These are phyloP conservation scores for Rehmannia glutinosa DNA, from an alignment of 257 asterid genomes.

Conservation along the genomic window DNA sequence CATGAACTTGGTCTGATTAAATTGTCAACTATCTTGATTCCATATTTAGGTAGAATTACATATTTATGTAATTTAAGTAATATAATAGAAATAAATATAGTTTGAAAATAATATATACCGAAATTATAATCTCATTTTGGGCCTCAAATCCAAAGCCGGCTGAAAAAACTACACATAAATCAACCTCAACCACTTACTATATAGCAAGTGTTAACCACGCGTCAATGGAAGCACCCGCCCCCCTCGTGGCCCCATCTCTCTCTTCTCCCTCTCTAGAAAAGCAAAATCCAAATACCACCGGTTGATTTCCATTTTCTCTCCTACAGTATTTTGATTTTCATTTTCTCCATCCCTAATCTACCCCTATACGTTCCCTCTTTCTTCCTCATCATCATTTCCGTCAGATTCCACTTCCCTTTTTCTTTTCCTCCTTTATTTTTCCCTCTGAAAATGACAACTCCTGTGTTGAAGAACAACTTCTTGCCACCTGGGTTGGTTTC, in stretches of 20 bases:
- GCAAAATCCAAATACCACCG: constrained; percentile 13
- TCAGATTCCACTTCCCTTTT: constrained; percentile 28
- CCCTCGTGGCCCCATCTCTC: background rate
- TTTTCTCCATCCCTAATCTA: constrained; percentile 28
- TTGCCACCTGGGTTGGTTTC: constrained; percentile 85
- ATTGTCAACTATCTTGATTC: no score
- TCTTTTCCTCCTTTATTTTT: background rate
- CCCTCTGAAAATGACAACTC: constrained; percentile 41
- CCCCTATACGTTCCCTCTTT: constrained; percentile 19
- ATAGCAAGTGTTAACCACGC: constrained; percentile 20
- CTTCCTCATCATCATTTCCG: constrained; percentile 28
- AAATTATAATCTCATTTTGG: no score
- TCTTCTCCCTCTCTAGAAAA: constrained; percentile 1
- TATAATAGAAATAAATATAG: no score
- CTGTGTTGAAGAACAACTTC: constrained; percentile 47
- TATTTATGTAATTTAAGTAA: no score
- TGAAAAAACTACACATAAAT: background rate
- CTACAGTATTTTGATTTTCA: constrained; percentile 29
- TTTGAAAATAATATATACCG: no score
- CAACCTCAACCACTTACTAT: constrained; percentile 19
- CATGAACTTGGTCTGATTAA: no score
- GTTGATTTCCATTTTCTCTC: constrained; percentile 20
- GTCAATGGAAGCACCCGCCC: constrained; percentile 19
- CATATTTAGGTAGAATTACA: no score
- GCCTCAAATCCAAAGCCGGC: background rate